These are phyloP conservation scores for Botrytis tulipae DNA, from an alignment of 2,329 filamentous ascomycete species.

Conservation along the genomic window DNA sequence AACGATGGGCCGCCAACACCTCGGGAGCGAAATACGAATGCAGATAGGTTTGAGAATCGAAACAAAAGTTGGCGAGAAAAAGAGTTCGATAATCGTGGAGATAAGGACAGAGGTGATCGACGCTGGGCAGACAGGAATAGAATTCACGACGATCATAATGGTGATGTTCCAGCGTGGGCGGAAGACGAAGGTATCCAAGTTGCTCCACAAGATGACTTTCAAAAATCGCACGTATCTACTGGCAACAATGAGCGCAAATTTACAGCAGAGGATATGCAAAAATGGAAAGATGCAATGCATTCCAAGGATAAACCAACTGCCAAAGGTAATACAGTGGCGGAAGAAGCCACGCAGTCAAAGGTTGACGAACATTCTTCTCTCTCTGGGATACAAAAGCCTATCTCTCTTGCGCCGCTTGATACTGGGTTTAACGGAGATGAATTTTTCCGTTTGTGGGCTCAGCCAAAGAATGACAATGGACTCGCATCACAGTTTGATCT, in stretches of 20 bases:
- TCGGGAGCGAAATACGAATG: conserved; percentile 38
- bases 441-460: conserved; percentile 63
- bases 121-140: conserved; percentile 50
- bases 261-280: conserved; percentile 89
- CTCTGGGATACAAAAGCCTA: conserved; percentile 47
- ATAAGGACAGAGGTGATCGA: conserved; percentile 32
- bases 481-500: conserved; percentile 41
- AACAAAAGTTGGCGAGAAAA: conserved; percentile 43
- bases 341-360: conserved; percentile 41
- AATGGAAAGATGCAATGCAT: conserved; percentile 85
- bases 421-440: conserved; percentile 63
- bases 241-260: conserved; percentile 43
- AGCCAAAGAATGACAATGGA: conserved; percentile 48
- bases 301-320: conserved; percentile 33
- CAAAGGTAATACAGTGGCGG: conserved; percentile 33
- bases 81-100: conserved; percentile 40
- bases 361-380: conserved; percentile 40
- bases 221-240: conserved; percentile 85
- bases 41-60: conserved; percentile 38
- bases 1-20: conserved; percentile 33
- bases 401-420: conserved; percentile 57
- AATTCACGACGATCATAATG: conserved; percentile 43
- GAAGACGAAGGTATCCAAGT: conserved; percentile 67
- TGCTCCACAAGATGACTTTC: conserved; percentile 86
- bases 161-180: conserved; percentile 72